These are phyloP conservation scores for Oropetium thomaeum DNA, from an alignment of 176 grass and related monocot species.

Conservation along the genomic window DNA sequence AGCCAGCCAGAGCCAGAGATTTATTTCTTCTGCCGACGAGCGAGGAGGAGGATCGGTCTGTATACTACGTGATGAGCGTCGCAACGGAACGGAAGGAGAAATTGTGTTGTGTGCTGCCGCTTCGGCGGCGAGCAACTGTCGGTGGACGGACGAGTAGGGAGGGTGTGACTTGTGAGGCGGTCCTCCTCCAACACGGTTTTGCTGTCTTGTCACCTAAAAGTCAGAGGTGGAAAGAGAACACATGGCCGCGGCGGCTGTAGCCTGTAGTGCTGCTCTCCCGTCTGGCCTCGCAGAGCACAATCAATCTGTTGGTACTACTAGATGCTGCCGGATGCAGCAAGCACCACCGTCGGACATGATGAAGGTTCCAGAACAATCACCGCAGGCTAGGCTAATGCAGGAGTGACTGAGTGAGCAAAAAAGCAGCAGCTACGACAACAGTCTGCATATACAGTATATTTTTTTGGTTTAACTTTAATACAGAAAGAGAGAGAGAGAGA, in stretches of 20 bases:
- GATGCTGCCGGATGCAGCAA: constrained; percentile 13
- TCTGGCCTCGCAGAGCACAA: not conserved
- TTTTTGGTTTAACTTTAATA: too few species aligned
- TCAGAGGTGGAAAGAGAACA: too few species aligned
- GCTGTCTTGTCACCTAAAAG: too few species aligned
- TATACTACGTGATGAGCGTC: too few species aligned
- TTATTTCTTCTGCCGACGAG: not conserved
- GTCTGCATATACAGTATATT: too few species aligned
- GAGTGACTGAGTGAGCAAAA: too few species aligned
- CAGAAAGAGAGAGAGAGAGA: too few species aligned
- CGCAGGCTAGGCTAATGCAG: too few species aligned
- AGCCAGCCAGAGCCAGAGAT: not conserved
- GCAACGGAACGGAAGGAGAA: not conserved
- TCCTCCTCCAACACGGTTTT: too few species aligned
- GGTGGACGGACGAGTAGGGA: not conserved
- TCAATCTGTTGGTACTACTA: not conserved
- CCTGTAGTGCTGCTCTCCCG: not conserved
- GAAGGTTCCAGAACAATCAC: not conserved
- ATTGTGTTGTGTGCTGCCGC: not conserved
- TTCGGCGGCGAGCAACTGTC: constrained; percentile 3
- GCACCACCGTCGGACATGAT: not conserved
- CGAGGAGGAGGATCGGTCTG: too few species aligned
- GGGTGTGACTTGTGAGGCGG: not conserved
- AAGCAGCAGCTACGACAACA: too few species aligned
- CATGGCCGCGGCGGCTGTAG: not conserved